A percentile compares a stretch with the other conserved stretches of the same genome.
phyloP scores from a whole-genome alignment of 2,329 filamentous ascomycete species.

The Penicillium sp. region DNA sequence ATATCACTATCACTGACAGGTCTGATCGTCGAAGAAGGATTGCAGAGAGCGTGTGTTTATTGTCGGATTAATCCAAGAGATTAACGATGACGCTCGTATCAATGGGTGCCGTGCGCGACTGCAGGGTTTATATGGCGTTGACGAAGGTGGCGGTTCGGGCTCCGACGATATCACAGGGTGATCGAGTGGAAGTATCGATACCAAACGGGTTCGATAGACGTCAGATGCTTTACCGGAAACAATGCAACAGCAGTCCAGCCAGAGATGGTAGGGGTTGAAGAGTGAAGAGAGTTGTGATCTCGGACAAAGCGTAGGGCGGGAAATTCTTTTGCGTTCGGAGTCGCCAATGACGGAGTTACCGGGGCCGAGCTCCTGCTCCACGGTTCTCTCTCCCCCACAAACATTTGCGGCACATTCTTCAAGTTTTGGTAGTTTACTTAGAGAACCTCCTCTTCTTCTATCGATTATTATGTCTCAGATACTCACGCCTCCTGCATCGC shows the following conservation, averaged over 20 bases:
- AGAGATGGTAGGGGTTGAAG: neutral
- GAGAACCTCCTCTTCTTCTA: neutral
- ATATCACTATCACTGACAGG: neutral
- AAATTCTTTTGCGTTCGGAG: conserved; percentile 39
- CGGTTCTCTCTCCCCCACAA: conserved; percentile 3
- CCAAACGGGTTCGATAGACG: neutral
- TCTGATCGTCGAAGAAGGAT: neutral
- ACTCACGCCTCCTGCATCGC: conserved; percentile 37
- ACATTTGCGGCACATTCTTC: neutral
- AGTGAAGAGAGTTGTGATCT: neutral
- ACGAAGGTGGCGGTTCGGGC: conserved; percentile 16
- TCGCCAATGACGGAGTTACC: conserved; percentile 40
- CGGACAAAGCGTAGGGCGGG: conserved; percentile 27
- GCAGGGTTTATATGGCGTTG: neutral
- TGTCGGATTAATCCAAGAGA: neutral
- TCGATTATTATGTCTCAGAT: conserved; percentile 32
- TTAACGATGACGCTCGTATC: neutral
- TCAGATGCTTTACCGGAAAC: neutral
- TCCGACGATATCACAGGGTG: neutral
- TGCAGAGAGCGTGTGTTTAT: neutral
- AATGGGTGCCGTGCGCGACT: neutral
- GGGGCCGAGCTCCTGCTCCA: conserved; percentile 28
- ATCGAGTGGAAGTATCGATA: neutral
- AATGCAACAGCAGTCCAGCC: neutral
- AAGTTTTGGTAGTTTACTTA: neutral